A percentile compares a stretch with the other conserved stretches of the same genome.
Conservation (phyloP, 176 grass and related monocot genomes). For the Sorghum bicolor region Sorghum_bicolor_NCBIv3 NC_012874.2:27263501-27264000, state of each 20-base stretch:
- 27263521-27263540: not conserved
- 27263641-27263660: not conserved
- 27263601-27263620: not conserved
- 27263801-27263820: not conserved
- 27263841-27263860: not conserved
- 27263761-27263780: not conserved
- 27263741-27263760: not conserved
- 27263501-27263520: not conserved
- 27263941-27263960: not conserved
- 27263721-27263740: not conserved
- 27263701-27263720: not conserved
- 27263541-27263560: slow-evolving; percentile 26
- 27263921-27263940: not conserved
- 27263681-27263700: not conserved
- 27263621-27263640: not conserved
- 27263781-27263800: not conserved
- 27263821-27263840: not conserved
- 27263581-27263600: not conserved
- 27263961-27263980: not conserved
- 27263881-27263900: not conserved
- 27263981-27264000: slow-evolving; percentile 49
- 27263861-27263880: not conserved
- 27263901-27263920: not conserved
- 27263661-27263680: not conserved
- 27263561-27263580: slow-evolving; percentile 5